Evolutionary conservation across 352 stramenopile species (phyloP).

Genomic region (Phytopythium litorale): DNA sequence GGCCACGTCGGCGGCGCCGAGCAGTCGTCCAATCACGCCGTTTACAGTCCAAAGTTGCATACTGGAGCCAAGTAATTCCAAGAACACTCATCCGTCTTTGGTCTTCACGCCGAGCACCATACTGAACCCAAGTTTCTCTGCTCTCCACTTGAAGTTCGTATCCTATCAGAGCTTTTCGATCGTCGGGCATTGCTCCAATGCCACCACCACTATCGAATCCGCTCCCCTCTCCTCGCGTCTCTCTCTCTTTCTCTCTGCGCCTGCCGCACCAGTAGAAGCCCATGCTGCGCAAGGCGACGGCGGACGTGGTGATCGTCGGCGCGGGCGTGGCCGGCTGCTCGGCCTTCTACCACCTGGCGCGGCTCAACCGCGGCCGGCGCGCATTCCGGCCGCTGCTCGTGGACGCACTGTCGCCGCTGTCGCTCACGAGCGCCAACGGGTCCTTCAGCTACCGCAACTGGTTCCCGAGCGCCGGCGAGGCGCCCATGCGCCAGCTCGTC

Average conservation of each 20-base stretch:
- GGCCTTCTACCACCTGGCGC: conserved; percentile 73
- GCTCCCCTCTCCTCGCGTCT: too few relatives aligned
- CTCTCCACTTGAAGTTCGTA: background rate
- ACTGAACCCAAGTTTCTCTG: background rate
- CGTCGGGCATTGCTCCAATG: too few relatives aligned
- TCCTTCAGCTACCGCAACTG: conserved; percentile 85
- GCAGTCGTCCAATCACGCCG: conserved; percentile 1
- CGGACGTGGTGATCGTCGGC: conserved; percentile 70
- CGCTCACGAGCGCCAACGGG: conserved; percentile 72
- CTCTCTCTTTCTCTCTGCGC: background rate
- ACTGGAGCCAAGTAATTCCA: background rate
- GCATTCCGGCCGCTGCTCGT: conserved; percentile 72
- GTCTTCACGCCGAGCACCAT: background rate
- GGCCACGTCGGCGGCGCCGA: background rate
- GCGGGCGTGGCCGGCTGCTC: conserved; percentile 73
- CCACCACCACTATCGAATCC: too few relatives aligned
- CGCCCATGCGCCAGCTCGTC: conserved; percentile 62
- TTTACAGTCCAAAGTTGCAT: background rate
- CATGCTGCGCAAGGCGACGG: conserved; percentile 43
- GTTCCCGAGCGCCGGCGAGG: conserved; percentile 68
- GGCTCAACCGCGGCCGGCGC: conserved; percentile 52
- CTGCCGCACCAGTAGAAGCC: background rate
- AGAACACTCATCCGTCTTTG: background rate
- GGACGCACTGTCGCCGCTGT: conserved; percentile 57
- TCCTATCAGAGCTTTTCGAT: background rate